Percentiles rank a stretch among this genome's conserved stretches.
Conservation (phyloP, 768 basidiomycete genomes). For the Coprinellus micaceus region DNA sequence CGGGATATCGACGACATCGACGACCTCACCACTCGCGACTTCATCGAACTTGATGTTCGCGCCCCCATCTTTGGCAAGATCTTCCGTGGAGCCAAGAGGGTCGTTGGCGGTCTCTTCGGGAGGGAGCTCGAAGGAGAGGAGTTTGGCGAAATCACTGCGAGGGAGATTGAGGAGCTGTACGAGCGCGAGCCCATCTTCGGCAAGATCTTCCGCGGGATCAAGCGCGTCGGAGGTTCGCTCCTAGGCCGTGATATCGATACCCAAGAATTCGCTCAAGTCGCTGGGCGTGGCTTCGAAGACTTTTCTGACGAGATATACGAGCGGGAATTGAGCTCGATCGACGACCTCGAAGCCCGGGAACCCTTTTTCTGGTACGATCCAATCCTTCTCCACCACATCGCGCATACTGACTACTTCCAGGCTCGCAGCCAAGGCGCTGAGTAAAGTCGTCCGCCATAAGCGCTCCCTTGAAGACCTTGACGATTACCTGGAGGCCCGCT, state of each 20-base stretch:
- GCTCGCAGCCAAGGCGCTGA: too few relatives aligned
- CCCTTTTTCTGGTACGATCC: too few relatives aligned
- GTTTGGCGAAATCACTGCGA: not conserved
- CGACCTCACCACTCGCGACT: not conserved
- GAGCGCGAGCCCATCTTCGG: not conserved
- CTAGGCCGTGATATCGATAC: not conserved
- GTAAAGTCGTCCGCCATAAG: too few relatives aligned
- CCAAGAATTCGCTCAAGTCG: not conserved
- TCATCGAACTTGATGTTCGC: not conserved
- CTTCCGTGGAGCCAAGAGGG: not conserved
- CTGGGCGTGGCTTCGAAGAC: not conserved
- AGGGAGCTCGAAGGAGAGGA: not conserved
- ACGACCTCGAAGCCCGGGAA: too few relatives aligned
- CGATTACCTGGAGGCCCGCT: too few relatives aligned
- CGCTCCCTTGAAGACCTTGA: too few relatives aligned
- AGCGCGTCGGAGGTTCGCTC: not conserved
- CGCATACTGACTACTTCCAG: too few relatives aligned
- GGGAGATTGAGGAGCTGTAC: not conserved
- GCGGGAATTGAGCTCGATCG: not conserved
- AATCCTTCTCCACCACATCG: too few relatives aligned
- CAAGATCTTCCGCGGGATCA: not conserved
- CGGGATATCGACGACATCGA: not conserved
- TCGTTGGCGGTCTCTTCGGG: not conserved
- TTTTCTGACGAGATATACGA: not conserved
- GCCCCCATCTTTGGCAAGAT: constrained; percentile 2